These are phyloP conservation scores for Saksenaea vasiformis DNA, from an alignment of 371 early-diverging fungal species.

Conservation along the genomic window DNA sequence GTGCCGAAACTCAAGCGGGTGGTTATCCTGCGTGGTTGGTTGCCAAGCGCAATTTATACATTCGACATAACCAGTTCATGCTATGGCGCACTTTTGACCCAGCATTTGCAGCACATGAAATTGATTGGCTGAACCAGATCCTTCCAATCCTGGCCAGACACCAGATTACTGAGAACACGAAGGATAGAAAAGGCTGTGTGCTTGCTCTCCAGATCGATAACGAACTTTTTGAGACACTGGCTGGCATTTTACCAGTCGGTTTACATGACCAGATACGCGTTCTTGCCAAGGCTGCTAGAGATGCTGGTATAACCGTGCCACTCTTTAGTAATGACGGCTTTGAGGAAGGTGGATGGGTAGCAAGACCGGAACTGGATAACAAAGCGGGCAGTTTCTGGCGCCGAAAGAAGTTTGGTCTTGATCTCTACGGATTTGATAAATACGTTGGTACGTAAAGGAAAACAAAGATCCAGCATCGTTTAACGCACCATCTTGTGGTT, in stretches of 20 bases:
- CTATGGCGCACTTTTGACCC: conserved; percentile 73
- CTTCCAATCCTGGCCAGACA: conserved; percentile 77
- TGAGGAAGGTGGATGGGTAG: conserved; percentile 68
- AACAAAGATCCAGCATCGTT: background rate
- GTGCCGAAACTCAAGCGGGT: conserved; percentile 87
- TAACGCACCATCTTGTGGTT: background rate
- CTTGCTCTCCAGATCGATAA: conserved; percentile 83
- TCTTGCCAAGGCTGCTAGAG: conserved; percentile 76
- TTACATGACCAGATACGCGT: conserved; percentile 84
- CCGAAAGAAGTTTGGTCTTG: conserved; percentile 67
- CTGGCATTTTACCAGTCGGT: conserved; percentile 68
- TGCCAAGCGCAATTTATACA: conserved; percentile 71
- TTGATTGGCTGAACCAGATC: conserved; percentile 74
- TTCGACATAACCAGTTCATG: conserved; percentile 72
- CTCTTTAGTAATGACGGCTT: conserved; percentile 83
- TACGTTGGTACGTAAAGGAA: conserved; percentile 62
- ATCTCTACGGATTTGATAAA: conserved; percentile 82
- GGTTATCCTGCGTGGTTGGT: conserved; percentile 86
- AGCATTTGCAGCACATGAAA: conserved; percentile 68
- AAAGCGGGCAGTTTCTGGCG: conserved; percentile 24
- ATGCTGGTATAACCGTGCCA: conserved; percentile 78
- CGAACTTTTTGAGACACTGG: conserved; percentile 70
- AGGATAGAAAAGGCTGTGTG: conserved; percentile 61
- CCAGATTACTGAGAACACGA: conserved; percentile 70
- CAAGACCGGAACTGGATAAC: conserved; percentile 45